Base-by-base conservation (phyloP, 1,139 yeast species). In the Geotrichum australiense region DNA sequence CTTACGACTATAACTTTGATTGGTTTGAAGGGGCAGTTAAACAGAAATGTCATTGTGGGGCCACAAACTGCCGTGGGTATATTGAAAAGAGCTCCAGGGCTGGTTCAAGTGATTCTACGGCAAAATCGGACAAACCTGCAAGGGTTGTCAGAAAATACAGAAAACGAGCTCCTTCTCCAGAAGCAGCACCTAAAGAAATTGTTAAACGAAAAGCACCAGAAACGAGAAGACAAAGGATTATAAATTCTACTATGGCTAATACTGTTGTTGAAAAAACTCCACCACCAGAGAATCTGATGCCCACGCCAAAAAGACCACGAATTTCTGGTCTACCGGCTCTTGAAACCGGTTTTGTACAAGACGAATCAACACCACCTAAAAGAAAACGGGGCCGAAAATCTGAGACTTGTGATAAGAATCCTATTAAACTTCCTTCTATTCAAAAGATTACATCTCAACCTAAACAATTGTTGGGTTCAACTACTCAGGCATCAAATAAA, bases 1-100 rank as follows among this genome's bases (percentile, higher is more conserved):
- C 68, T 2, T 68, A 66, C 42, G 70, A 68, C 49, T 68, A 68
- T 47, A 66, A 67, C 41, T 68, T 68, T 43, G 66, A 63, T 26
- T 62, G 66, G 63, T 63, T 64, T 42, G 64, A 61, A 5, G 61
- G 63, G 10, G 58, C 65, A 1, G 54, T 52, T 18, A 66, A 66
- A 18, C 70, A 65, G 46, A 51, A 46, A 5, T 68, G 72, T 47
- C 54, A 51, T 31, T 68, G 71, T 51, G 69, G 68, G 0, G 48
- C 66, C 2, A 37, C 46, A 0, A 57, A 55, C 7, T 68, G 71
- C 42, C 55, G 69, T 5, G 70, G 69, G 0, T 52, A 56, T 18
- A 65, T 67, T 37, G 66, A 66, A 2, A 59, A 35, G 30, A 19
- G 21, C 21, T 19, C 35, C 5, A 15, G 29, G 5, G 11, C 29